Percentiles rank a stretch among this genome's conserved stretches.
Evolutionary conservation across 352 stramenopile genomes (phyloP).

Genomic region (Pilasporangium apinafurcum): DNA sequence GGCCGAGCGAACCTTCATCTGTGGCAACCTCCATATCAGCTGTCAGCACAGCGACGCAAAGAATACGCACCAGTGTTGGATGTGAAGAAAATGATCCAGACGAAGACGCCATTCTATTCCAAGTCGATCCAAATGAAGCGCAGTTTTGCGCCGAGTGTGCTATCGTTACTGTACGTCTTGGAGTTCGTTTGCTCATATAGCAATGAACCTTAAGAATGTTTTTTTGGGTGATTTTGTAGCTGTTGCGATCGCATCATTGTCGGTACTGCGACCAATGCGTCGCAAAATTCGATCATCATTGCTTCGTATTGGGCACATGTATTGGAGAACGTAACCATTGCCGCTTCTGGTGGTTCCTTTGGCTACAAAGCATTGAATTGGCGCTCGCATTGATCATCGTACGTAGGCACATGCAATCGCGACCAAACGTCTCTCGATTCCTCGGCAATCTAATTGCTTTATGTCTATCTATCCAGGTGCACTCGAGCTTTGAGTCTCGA

Average conservation of each 20-base stretch:
- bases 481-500: constrained; percentile 3
- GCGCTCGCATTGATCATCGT: constrained; percentile 18
- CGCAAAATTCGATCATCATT: constrained; percentile 92
- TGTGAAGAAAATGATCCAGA: constrained; percentile 1
- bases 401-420: no score
- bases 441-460: neutral
- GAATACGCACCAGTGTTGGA: no score
- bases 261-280: constrained; percentile 70
- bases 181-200: neutral
- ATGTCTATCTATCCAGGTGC: constrained; percentile 3
- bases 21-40: no score
- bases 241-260: constrained; percentile 86
- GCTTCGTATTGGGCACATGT: constrained; percentile 79
- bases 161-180: constrained; percentile 9
- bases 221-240: constrained; percentile 14
- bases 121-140: no score
- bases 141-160: constrained; percentile 25
- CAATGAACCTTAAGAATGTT: neutral
- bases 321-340: constrained; percentile 89
- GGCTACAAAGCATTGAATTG: constrained; percentile 28
- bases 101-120: no score
- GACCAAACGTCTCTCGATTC: neutral
- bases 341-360: constrained; percentile 75
- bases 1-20: no score
- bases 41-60: no score